Conservation (phyloP, 2,329 filamentous ascomycete species). For the Monosporascus sp. region DNA sequence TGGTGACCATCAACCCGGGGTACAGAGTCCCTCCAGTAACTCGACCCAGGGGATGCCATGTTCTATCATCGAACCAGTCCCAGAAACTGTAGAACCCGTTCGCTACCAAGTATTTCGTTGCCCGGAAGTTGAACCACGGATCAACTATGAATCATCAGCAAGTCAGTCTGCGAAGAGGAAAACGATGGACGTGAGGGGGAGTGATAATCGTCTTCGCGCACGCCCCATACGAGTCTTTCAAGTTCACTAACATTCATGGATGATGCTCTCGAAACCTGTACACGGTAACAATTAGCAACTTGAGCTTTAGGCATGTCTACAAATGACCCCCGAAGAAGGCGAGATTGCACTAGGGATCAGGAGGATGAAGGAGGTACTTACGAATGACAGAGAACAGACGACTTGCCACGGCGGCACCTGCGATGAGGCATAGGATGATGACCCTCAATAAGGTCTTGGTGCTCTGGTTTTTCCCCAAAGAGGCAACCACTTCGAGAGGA, state of each 20-base stretch:
- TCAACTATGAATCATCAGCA: conserved; percentile 62
- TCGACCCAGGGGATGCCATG: conserved; percentile 97
- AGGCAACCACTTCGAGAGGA: conserved; percentile 41
- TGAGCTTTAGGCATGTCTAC: not conserved
- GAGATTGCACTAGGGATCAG: not conserved
- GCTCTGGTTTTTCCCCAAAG: conserved; percentile 75
- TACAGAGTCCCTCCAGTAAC: conserved; percentile 99
- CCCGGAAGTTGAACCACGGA: conserved; percentile 99
- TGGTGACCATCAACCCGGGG: conserved; percentile 97
- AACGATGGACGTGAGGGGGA: conserved; percentile 12
- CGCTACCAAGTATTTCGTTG: conserved; percentile 93
- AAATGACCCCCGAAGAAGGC: no score
- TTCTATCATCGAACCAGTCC: conserved; percentile 99
- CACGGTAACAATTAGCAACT: conserved; percentile 5
- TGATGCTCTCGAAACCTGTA: conserved; percentile 93
- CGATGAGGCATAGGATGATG: conserved; percentile 86
- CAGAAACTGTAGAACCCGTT: conserved; percentile 99
- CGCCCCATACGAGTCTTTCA: conserved; percentile 3
- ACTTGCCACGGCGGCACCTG: conserved; percentile 83
- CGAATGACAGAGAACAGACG: conserved; percentile 98
- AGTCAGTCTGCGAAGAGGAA: conserved; percentile 2
- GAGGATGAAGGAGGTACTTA: conserved; percentile 42
- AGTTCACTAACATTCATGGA: conserved; percentile 85
- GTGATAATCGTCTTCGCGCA: not conserved
- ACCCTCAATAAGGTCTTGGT: conserved; percentile 81